These are phyloP conservation scores for Penicillium herquei DNA, from an alignment of 495 filamentous ascomycete species.

Conservation along the genomic window DNA sequence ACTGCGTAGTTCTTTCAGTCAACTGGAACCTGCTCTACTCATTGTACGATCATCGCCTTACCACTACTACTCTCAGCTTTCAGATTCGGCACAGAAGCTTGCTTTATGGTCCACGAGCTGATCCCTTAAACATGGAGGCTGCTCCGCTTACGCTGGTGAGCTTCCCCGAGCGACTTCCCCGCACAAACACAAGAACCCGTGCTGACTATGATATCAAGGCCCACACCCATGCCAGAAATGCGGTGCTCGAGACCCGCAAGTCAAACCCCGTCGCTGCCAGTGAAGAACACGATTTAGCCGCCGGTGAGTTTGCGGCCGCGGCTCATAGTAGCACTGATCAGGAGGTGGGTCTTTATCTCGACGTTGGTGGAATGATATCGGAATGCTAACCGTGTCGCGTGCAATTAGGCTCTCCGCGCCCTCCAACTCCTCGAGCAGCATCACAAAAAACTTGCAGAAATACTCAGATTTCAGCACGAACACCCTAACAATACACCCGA, in stretches of 20 bases:
- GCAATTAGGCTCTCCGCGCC: conserved; percentile 71
- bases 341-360: conserved; percentile 51
- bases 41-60: too few relatives aligned
- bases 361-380: neutral
- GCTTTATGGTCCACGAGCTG: neutral
- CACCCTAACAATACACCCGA: conserved; percentile 39
- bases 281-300: conserved; percentile 84
- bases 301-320: conserved; percentile 83
- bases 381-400: neutral
- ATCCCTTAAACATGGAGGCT: conserved; percentile 50
- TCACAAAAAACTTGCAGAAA: conserved; percentile 73
- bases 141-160: conserved; percentile 59
- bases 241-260: conserved; percentile 72
- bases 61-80: too few relatives aligned
- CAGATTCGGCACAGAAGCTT: too few relatives aligned
- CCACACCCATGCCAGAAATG: conserved; percentile 81
- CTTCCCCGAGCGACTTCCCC: conserved; percentile 1
- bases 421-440: conserved; percentile 82
- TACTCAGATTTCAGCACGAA: conserved; percentile 70
- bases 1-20: too few relatives aligned
- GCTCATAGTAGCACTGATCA: conserved; percentile 69
- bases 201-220: conserved; percentile 54
- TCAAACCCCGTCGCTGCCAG: conserved; percentile 76
- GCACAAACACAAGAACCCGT: neutral
- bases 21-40: too few relatives aligned